A percentile compares a stretch with the other conserved stretches of the same genome.
Conservation (phyloP, 257 asterid genomes). For the Cynanchum wilfordii region DNA sequence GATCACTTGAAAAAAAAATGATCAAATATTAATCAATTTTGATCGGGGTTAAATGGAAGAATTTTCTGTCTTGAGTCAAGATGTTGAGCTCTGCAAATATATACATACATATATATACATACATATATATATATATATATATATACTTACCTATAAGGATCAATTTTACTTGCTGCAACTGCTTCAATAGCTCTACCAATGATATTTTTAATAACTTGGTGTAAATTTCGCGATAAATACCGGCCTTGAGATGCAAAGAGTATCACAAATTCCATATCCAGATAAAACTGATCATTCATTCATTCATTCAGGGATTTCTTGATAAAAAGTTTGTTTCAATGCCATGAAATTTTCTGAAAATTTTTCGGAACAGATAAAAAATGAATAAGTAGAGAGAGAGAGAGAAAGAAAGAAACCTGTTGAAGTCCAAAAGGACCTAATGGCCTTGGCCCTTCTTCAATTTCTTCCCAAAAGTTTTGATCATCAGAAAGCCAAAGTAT, state of each 20-base stretch:
- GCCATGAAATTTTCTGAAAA: too few species aligned
- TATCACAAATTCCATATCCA: conserved; percentile 97
- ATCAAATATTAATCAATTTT: too few species aligned
- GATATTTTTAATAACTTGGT: conserved; percentile 84
- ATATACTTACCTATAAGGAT: conserved; percentile 63
- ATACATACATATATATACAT: background rate
- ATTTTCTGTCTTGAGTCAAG: too few species aligned
- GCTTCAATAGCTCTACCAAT: conserved; percentile 86
- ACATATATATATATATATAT: too few species aligned
- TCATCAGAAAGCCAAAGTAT: conserved; percentile 94
- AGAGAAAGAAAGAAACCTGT: conserved; percentile 42
- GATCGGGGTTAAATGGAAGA: too few species aligned
- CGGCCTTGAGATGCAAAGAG: conserved; percentile 93
- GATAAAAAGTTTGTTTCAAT: too few species aligned
- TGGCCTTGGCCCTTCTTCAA: conserved; percentile 56
- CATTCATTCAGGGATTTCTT: background rate
- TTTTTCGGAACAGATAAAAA: too few species aligned
- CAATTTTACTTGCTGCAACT: conserved; percentile 65
- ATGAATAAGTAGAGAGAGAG: too few species aligned
- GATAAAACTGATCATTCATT: conserved; percentile 51
- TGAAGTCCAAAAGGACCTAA: conserved; percentile 89
- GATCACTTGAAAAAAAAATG: too few species aligned
- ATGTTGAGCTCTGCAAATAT: background rate
- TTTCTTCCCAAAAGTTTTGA: conserved; percentile 89
- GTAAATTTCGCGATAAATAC: conserved; percentile 78